Conservation (phyloP, 352 stramenopile species). For the Achlya hypogyna region DNA sequence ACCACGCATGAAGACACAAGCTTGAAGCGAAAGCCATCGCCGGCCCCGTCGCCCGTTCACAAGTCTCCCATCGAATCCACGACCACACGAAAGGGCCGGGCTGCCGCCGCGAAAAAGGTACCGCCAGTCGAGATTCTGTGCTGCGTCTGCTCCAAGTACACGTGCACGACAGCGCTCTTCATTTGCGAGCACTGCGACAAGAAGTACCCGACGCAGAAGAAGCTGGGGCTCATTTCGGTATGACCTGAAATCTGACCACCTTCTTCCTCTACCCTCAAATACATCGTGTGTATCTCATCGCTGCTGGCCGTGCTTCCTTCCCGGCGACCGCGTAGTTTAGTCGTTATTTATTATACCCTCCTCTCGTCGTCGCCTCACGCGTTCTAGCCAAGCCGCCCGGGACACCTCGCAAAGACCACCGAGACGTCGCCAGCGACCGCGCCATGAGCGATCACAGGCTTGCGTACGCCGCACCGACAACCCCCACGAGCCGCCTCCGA, state of each 20-base stretch:
- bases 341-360: not conserved
- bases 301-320: not conserved
- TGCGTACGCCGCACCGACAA: not conserved
- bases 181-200: conserved; percentile 59
- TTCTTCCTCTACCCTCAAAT: not conserved
- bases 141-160: conserved; percentile 46
- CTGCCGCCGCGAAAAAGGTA: not conserved
- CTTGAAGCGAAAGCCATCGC: not conserved
- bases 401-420: too few species aligned
- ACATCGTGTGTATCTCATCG: not conserved
- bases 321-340: too few species aligned
- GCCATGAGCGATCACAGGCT: too few species aligned
- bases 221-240: conserved; percentile 30
- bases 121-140: conserved; percentile 23
- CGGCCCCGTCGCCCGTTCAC: not conserved
- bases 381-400: too few species aligned
- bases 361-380: not conserved
- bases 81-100: not conserved
- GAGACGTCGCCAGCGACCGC: too few species aligned
- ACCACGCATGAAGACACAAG: not conserved
- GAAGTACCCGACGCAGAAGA: conserved; percentile 73
- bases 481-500: too few species aligned
- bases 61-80: not conserved
- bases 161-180: conserved; percentile 43
- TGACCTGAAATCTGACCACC: conserved; percentile 29